Evolutionary conservation across 2,329 filamentous ascomycete genomes (phyloP), one percentile per base, ranked within the genome.

Genomic region (Epichloe scottii): DNA sequence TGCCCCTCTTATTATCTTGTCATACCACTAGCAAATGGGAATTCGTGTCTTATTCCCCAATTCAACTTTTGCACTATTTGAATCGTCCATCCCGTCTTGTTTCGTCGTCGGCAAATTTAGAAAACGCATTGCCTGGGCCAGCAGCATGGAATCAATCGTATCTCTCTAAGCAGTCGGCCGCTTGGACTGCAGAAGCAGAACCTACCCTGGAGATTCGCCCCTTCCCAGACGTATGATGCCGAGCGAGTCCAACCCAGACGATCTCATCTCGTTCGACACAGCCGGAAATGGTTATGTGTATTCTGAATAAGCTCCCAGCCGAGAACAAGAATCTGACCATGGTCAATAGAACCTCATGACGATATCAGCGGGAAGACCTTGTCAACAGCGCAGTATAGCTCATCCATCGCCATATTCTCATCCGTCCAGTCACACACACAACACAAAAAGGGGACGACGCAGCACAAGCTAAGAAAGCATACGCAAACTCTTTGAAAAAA

Each of bases 191-290:
- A 10, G 21, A 55, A 53, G 14, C 49, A 63, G 17, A 58, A 61
- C 39, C 45, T 60, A 2, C 63, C 66, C 2, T 68, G 65, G 65
- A 60, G 61, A 43, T 67, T 66, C 35, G 65, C 63, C 1, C 60
- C 62, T 1, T 50, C 53, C 17, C 60, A 56, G 6, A 60, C 57
- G 2, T 77, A 72, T 59, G 59, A 72, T 51, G 63, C 68, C 0
- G 54, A 59, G 3, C 56, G 54, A 59, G 3, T 56, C 56, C 4
- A 71, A 71, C 34, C 65, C 67, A 1, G 55, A 60, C 8, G 74
- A 74, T 1, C 65, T 73, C 46, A 63, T 77, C 47, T 75, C 71
- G 4, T 69, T 78, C 30, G 71, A 69, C 0, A 65, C 73, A 1
- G 74, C 75, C 4, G 74, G 77, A 53, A 76, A 77, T 56, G 65